Conservation (phyloP, 768 basidiomycete genomes). For the Tylopilus intermedius region DNA sequence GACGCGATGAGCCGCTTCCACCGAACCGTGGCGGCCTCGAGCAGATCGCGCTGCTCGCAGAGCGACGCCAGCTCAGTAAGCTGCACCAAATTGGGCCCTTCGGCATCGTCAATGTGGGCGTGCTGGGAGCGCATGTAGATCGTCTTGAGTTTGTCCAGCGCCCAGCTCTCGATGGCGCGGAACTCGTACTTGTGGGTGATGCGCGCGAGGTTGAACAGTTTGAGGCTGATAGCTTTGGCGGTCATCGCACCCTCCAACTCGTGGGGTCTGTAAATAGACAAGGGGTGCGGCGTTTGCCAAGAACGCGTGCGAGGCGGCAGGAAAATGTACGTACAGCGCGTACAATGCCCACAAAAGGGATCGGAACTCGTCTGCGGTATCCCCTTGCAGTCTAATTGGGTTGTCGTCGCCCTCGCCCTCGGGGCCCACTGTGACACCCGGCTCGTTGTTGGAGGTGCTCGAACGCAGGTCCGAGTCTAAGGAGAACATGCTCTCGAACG, state of each 20-base stretch:
- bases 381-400: slow-evolving; percentile 44
- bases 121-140: slow-evolving; percentile 32
- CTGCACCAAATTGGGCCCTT: slow-evolving; percentile 39
- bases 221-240: slow-evolving; percentile 40
- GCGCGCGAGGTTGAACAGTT: slow-evolving; percentile 42
- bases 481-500: slow-evolving; percentile 45
- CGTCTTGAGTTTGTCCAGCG: slow-evolving; percentile 35
- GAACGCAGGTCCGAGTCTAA: slow-evolving; percentile 34
- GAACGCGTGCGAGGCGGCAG: background rate
- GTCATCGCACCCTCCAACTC: slow-evolving; percentile 42
- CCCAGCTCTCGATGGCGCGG: slow-evolving; percentile 43
- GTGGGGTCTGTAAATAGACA: slow-evolving; percentile 33
- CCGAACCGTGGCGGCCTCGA: slow-evolving; percentile 36
- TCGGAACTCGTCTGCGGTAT: slow-evolving; percentile 46
- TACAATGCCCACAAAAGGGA: slow-evolving; percentile 52
- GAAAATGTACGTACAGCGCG: slow-evolving; percentile 39
- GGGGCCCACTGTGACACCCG: slow-evolving; percentile 28
- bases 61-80: slow-evolving; percentile 51
- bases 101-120: slow-evolving; percentile 27
- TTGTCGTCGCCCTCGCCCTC: slow-evolving; percentile 50
- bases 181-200: slow-evolving; percentile 50
- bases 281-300: background rate
- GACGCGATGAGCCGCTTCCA: slow-evolving; percentile 48
- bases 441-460: slow-evolving; percentile 13
- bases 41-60: slow-evolving; percentile 42